These are phyloP conservation scores for Lenwebbia sp. DNA, from an alignment of 345 rosid species.

Conservation along the genomic window DNA sequence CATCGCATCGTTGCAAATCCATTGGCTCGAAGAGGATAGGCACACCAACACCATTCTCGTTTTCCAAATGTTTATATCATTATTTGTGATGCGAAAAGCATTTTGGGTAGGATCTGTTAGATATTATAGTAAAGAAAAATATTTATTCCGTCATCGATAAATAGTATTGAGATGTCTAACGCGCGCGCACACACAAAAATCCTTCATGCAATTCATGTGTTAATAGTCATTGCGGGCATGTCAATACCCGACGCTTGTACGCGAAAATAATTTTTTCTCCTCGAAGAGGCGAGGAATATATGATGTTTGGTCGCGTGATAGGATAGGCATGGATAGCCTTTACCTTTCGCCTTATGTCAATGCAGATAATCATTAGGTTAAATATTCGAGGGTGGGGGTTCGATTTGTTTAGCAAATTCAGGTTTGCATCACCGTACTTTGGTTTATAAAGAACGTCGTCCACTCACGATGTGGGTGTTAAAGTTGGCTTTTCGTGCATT, in stretches of 20 bases:
- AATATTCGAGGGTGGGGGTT: neutral
- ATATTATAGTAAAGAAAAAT: neutral
- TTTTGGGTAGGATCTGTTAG: neutral
- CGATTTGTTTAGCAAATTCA: neutral
- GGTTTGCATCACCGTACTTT: neutral
- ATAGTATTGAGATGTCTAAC: neutral
- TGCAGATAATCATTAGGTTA: neutral
- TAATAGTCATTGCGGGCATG: neutral
- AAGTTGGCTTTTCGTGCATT: neutral
- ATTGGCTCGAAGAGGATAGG: conserved; percentile 50
- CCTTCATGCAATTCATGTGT: neutral
- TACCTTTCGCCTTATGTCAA: neutral
- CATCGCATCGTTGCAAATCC: conserved; percentile 4
- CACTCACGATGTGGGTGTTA: neutral
- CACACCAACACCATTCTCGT: conserved; percentile 7
- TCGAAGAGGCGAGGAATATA: neutral
- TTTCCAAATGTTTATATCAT: neutral
- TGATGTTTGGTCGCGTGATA: neutral
- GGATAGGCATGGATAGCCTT: neutral
- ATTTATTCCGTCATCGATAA: neutral
- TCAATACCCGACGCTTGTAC: neutral
- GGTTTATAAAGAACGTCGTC: neutral
- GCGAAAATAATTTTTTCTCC: neutral
- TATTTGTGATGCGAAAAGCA: neutral
- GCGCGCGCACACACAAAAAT: neutral